Conservation (phyloP, 1,284 basidiomycete genomes). For the Takashimella koratensis region DNA sequence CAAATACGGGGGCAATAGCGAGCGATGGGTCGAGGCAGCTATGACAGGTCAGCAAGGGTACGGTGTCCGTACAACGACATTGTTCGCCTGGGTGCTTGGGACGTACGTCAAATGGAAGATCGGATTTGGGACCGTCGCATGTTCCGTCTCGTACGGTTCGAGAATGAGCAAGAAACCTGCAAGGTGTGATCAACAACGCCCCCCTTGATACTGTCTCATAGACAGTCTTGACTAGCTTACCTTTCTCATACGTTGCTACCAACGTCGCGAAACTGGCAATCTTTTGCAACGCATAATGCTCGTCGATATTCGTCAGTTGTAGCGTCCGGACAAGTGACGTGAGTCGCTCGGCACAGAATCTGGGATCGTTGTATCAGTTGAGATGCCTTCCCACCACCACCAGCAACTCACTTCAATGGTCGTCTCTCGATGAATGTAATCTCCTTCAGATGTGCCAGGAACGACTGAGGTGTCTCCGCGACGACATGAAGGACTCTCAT, state of each 20-base stretch:
- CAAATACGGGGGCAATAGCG: conserved; percentile 97
- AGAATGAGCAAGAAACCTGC: conserved; percentile 95
- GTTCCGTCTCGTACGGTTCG: conserved; percentile 98
- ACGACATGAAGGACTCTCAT: conserved; percentile 99
- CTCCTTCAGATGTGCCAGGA: conserved; percentile 96
- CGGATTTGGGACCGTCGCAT: conserved; percentile 97
- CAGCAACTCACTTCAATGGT: conserved; percentile 68
- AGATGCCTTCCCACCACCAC: conserved; percentile 9
- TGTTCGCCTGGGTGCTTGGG: neutral
- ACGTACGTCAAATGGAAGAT: conserved; percentile 95
- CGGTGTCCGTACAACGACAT: no score
- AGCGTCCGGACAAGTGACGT: conserved; percentile 91
- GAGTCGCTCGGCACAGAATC: conserved; percentile 94
- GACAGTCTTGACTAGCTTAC: no score
- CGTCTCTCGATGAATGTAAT: conserved; percentile 97
- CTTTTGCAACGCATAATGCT: conserved; percentile 87
- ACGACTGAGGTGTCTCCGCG: conserved; percentile 98
- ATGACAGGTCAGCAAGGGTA: conserved; percentile 6
- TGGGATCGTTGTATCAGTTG: conserved; percentile 48
- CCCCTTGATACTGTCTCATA: no score
- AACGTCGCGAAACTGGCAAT: conserved; percentile 95
- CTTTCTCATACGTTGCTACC: conserved; percentile 97
- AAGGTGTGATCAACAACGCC: no score
- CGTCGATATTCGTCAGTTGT: conserved; percentile 85
- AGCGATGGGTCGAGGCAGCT: conserved; percentile 96